A percentile compares a stretch with the other conserved stretches of the same genome.
Evolutionary conservation across 2,329 filamentous ascomycete species (phyloP).

Genomic region (Hypoxylon sp.): DNA sequence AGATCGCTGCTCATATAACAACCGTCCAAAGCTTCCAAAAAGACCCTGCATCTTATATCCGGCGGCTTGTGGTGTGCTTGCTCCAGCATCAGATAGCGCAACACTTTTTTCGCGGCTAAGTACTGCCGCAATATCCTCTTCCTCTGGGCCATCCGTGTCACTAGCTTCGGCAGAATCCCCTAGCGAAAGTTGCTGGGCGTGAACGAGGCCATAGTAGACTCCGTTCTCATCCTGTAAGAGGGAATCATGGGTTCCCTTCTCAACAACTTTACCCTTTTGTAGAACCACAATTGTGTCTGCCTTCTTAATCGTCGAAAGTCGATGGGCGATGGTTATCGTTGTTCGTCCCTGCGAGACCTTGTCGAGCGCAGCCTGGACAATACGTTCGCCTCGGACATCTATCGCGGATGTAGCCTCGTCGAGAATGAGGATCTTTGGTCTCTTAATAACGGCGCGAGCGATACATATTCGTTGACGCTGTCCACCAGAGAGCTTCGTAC

Average conservation of each 20-base stretch:
- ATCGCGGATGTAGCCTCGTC: constrained; percentile 83
- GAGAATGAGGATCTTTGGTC: constrained; percentile 79
- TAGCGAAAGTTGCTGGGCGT: constrained; percentile 72
- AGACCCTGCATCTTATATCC: constrained; percentile 60
- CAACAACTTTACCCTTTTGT: constrained; percentile 77
- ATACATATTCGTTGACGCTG: constrained; percentile 89
- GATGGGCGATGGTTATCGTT: constrained; percentile 81
- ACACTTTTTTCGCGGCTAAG: constrained; percentile 64
- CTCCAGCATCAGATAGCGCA: constrained; percentile 55
- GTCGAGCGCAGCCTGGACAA: constrained; percentile 76
- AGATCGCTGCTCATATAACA: constrained; percentile 70
- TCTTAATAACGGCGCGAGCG: constrained; percentile 79
- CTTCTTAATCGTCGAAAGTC: constrained; percentile 81
- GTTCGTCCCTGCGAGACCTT: constrained; percentile 74
- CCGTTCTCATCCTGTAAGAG: constrained; percentile 73
- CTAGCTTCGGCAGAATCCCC: constrained; percentile 62
- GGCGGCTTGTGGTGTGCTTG: constrained; percentile 40
- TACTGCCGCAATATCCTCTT: constrained; percentile 59
- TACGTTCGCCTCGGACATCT: constrained; percentile 67
- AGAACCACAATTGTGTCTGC: constrained; percentile 86
- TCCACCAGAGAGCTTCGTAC: constrained; percentile 85
- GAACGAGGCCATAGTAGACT: constrained; percentile 77
- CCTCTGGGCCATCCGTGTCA: constrained; percentile 55
- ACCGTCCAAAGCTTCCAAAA: constrained; percentile 67
- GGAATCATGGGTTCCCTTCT: constrained; percentile 82